These are phyloP conservation scores for Citrullus mucosospermus DNA, from an alignment of 306 rosid genomes.

Conservation along the genomic window DNA sequence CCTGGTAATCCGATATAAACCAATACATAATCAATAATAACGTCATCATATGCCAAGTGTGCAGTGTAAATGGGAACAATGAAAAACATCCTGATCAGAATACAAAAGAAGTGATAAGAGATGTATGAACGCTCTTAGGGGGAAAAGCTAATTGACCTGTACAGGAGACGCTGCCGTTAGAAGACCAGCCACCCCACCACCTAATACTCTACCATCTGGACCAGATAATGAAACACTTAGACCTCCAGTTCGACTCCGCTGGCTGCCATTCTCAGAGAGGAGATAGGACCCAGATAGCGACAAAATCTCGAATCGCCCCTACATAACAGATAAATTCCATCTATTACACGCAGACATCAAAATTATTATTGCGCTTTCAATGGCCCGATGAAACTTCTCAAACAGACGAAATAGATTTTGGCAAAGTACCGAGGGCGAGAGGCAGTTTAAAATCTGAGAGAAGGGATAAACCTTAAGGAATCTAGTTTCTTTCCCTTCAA, in stretches of 20 bases:
- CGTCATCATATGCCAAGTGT: background rate
- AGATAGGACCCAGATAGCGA: slow-evolving; percentile 51
- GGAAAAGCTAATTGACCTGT: slow-evolving; percentile 31
- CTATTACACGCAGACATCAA: background rate
- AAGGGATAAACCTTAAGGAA: background rate
- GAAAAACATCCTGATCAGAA: background rate
- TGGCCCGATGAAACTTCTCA: background rate
- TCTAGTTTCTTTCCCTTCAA: background rate
- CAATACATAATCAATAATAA: background rate
- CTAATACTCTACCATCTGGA: slow-evolving; percentile 56
- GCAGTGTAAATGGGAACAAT: background rate
- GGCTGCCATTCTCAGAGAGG: slow-evolving; percentile 28
- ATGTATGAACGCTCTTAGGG: background rate
- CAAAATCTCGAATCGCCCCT: slow-evolving; percentile 69
- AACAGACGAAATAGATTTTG: background rate
- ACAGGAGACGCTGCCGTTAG: slow-evolving; percentile 60
- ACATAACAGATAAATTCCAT: slow-evolving; percentile 8
- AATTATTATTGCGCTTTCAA: background rate
- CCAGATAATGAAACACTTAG: slow-evolving; percentile 52
- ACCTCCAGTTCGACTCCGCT: slow-evolving; percentile 34
- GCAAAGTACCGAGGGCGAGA: background rate
- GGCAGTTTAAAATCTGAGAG: too few species aligned
- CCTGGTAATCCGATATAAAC: slow-evolving; percentile 18
- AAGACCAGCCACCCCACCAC: slow-evolving; percentile 60
- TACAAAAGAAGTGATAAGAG: background rate